A percentile compares a stretch with the other conserved stretches of the same genome.
These are phyloP conservation scores for Kodamaea sagamina DNA, from an alignment of 805 yeast species.

Conservation along the genomic window DNA sequence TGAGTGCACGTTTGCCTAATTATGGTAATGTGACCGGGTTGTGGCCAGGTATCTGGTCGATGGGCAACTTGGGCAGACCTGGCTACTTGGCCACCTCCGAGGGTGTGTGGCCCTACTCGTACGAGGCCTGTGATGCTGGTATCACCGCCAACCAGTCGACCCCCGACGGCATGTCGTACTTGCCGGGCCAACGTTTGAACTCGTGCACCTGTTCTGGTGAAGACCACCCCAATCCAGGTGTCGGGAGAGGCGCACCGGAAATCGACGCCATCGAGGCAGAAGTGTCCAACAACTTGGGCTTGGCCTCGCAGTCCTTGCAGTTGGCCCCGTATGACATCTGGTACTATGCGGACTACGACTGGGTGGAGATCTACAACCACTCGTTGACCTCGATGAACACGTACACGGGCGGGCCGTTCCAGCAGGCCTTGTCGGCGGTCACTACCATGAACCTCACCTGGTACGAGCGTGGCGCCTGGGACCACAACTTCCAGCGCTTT, in stretches of 20 bases:
- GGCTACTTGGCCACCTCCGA: slow-evolving; percentile 86
- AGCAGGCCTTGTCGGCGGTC: slow-evolving; percentile 86
- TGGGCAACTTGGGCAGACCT: slow-evolving; percentile 92
- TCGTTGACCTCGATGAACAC: slow-evolving; percentile 79
- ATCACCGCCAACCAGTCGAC: slow-evolving; percentile 92
- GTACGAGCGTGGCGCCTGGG: slow-evolving; percentile 68
- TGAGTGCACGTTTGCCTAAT: slow-evolving; percentile 77
- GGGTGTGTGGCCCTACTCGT: slow-evolving; percentile 94
- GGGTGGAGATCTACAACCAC: slow-evolving; percentile 67
- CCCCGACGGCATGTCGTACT: slow-evolving; percentile 81
- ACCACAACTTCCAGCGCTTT: slow-evolving; percentile 63
- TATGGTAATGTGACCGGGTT: slow-evolving; percentile 76
- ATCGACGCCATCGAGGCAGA: slow-evolving; percentile 91
- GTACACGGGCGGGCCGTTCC: slow-evolving; percentile 90
- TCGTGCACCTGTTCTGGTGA: slow-evolving; percentile 79
- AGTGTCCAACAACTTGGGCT: slow-evolving; percentile 59
- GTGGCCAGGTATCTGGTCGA: slow-evolving; percentile 97
- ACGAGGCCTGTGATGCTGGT: slow-evolving; percentile 88
- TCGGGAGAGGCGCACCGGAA: slow-evolving; percentile 95
- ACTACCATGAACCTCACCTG: slow-evolving; percentile 78
- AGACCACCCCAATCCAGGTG: slow-evolving; percentile 85
- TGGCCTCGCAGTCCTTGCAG: slow-evolving; percentile 91
- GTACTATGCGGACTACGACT: slow-evolving; percentile 89
- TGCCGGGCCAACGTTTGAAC: slow-evolving; percentile 81
- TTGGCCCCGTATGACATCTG: slow-evolving; percentile 93